Percentiles rank a stretch among this genome's conserved stretches.
Evolutionary conservation across 345 rosid species (phyloP).

Genomic region (Citropsis articulata): DNA sequence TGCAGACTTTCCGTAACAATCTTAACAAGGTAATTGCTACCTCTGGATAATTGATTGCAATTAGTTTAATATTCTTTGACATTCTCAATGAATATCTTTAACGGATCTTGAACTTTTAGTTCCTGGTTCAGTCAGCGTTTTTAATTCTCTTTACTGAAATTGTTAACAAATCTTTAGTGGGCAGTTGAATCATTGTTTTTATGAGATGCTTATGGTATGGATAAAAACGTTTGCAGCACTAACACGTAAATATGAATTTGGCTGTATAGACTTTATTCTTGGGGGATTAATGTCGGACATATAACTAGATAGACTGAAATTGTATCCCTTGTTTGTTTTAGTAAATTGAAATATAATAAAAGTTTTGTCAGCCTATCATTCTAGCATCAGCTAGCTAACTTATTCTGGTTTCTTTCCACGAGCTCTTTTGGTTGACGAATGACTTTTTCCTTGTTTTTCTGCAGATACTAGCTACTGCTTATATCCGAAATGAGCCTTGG

Average conservation of each 20-base stretch:
- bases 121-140: background rate
- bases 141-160: background rate
- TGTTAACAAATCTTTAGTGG: background rate
- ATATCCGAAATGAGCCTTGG: conserved; percentile 85
- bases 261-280: background rate
- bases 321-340: background rate
- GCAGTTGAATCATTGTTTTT: background rate
- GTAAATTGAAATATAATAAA: background rate
- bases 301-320: background rate
- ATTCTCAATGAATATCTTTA: background rate
- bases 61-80: background rate
- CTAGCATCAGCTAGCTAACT: background rate
- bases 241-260: background rate
- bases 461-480: conserved; percentile 89
- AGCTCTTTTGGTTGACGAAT: background rate
- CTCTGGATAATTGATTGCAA: background rate
- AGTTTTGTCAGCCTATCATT: background rate
- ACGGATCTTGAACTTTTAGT: background rate
- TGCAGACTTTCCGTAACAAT: conserved; percentile 89
- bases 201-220: background rate
- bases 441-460: conserved; percentile 13
- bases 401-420: background rate
- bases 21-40: conserved; percentile 76
- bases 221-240: background rate
- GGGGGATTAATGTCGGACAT: background rate